A percentile compares a stretch with the other conserved stretches of the same genome.
These are phyloP conservation scores for Pulveroboletus sp. DNA, from an alignment of 768 basidiomycete genomes.

Conservation along the genomic window DNA sequence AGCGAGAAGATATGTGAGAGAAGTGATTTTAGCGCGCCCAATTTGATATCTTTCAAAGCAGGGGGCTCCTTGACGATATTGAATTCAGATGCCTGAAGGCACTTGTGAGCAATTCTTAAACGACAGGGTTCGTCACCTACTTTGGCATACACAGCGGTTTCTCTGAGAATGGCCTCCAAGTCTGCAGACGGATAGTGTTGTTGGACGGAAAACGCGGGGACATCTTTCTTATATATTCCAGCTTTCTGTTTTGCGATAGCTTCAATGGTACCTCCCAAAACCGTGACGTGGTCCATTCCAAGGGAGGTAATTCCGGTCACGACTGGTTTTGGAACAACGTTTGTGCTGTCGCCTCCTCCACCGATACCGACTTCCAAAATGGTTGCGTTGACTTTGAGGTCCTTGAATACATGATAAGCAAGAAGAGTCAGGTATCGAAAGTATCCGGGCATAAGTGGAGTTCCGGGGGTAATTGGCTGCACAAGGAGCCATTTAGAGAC, in stretches of 20 bases:
- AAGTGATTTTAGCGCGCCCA: constrained; percentile 46
- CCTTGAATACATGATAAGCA: constrained; percentile 87
- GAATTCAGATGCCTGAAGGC: constrained; percentile 62
- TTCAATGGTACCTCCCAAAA: constrained; percentile 82
- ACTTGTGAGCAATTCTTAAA: background rate
- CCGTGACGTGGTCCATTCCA: constrained; percentile 86
- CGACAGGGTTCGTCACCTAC: constrained; percentile 35
- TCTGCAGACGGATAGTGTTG: constrained; percentile 75
- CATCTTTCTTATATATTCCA: constrained; percentile 93
- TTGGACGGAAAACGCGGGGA: constrained; percentile 80
- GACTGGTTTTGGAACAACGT: constrained; percentile 88
- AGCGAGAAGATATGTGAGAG: background rate
- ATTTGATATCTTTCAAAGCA: constrained; percentile 49
- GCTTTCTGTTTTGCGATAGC: constrained; percentile 96
- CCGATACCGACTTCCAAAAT: constrained; percentile 97
- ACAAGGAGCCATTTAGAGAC: constrained; percentile 5
- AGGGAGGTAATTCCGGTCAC: constrained; percentile 88
- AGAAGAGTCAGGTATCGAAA: constrained; percentile 92
- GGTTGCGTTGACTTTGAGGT: constrained; percentile 81
- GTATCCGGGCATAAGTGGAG: constrained; percentile 80
- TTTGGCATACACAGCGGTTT: constrained; percentile 63
- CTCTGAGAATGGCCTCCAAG: constrained; percentile 63
- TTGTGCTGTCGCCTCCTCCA: constrained; percentile 92
- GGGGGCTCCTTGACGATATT: constrained; percentile 53
- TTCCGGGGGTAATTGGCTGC: constrained; percentile 50